Base-by-base conservation (phyloP, 148 eudicot genomes). In the Beta vulgaris region DNA sequence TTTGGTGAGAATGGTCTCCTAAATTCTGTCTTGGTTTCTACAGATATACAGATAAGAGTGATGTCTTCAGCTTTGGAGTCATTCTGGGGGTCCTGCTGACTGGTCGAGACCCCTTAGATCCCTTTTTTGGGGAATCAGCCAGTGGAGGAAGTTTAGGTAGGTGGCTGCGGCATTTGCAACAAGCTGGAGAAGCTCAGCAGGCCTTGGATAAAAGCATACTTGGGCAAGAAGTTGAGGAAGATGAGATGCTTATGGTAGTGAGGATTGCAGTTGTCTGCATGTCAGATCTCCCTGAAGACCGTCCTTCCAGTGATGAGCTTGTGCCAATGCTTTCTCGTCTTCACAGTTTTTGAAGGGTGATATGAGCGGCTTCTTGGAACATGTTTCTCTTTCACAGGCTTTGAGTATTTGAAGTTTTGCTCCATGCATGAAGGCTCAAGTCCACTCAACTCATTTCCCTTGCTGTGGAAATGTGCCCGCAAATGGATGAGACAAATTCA, bases 291-390 rank as follows among this genome's bases (percentile, higher is more conserved):
- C 97, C 97, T 61, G 91, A 90, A 8, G 97, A 94, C 75, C 88
- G 98, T 3, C 98, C 97, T 82, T 91, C 91, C 4, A 91, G 87
- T 53, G 97, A 94, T 67, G 98, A 94, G 82, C 97, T 94, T 70
- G 97, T 91, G 61, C 86, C 97, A 29, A 94, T 94, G 98, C 93
- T 94, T 75, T 88, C 93, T 74, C 98, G 90, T 73, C 86, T 94
- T 67, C 90, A 91, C 77, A 94, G 97, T 77, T 91, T 94, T 85
- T 94, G 76, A 79, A 79, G 73, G 73, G 32, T 18, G 57, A 55
- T 32, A 43, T 72, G 31, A 73, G 9, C 35, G 25, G 49, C 60
- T 7, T 67, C 3, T 67, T 39, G 48, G 31, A 23, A 65, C 48
- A 18, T 36, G 69, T 25, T 37, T 1, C 10, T 15, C 26, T 3